Conservation (phyloP, 2,329 filamentous ascomycete genomes). For the Botrytis byssoidea region DNA sequence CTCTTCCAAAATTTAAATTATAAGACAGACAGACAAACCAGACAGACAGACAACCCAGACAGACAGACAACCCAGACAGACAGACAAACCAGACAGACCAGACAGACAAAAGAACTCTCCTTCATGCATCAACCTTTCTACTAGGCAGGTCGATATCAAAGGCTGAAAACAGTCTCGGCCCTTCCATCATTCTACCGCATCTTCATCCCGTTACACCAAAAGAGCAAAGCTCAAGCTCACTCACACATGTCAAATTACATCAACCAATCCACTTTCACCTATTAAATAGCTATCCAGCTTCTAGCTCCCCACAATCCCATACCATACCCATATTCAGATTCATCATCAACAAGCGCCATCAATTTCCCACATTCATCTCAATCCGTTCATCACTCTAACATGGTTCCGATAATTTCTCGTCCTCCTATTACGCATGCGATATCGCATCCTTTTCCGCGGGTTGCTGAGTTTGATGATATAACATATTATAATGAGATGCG, state of each 20-base stretch:
- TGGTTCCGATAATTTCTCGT: constrained; percentile 7
- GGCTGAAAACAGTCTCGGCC: constrained; percentile 12
- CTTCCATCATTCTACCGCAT: background rate
- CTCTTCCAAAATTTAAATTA: background rate
- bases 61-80: background rate
- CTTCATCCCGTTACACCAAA: background rate
- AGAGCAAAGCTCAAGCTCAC: background rate
- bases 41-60: background rate
- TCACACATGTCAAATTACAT: background rate
- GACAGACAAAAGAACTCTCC: too few species aligned
- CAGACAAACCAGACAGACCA: too few species aligned
- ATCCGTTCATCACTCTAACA: background rate
- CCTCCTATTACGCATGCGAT: background rate
- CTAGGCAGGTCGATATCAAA: background rate
- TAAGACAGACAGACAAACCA: background rate
- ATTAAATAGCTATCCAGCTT: background rate
- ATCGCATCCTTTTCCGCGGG: background rate
- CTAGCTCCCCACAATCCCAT: background rate
- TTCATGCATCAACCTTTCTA: background rate
- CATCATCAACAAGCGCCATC: background rate
- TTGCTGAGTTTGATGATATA: background rate
- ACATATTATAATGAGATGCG: background rate
- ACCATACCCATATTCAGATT: too few species aligned
- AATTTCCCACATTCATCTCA: background rate
- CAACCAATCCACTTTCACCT: background rate